These are phyloP conservation scores for Eucalyptus polyanthemos DNA, from an alignment of 345 rosid genomes.

Conservation along the genomic window DNA sequence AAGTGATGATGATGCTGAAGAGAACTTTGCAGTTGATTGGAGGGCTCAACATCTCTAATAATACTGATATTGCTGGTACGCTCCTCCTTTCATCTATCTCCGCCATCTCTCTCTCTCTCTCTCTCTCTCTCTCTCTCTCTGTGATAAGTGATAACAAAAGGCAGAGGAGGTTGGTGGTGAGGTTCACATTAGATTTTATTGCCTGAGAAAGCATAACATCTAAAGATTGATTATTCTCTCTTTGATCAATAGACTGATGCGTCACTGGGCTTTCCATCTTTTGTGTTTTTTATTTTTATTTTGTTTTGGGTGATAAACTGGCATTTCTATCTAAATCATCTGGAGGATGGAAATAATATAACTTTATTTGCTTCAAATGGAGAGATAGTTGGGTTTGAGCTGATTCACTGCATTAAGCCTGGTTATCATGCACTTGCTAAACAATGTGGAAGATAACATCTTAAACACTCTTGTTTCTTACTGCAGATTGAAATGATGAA, in stretches of 20 bases:
- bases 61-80: neutral
- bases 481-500: neutral
- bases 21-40: conserved; percentile 77
- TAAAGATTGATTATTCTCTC: neutral
- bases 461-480: neutral
- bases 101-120: neutral
- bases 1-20: conserved; percentile 57
- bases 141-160: neutral
- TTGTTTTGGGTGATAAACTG: neutral
- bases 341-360: neutral
- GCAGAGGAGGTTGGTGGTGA: neutral
- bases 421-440: neutral
- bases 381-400: neutral
- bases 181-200: neutral
- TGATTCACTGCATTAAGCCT: neutral
- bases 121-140: too few species aligned
- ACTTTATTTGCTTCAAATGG: neutral
- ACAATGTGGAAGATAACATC: neutral
- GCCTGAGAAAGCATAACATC: neutral
- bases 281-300: neutral
- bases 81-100: neutral
- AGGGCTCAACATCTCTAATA: conserved; percentile 85
- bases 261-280: neutral
- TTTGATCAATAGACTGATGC: neutral
- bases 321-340: neutral